phyloP scores from a whole-genome alignment of 306 rosid genomes.

The cucumber (Cucumis sativus) region Cucumber_9930_V3 NC_026657.2:23040501-23041000 shows the following conservation, averaged over 20 bases:
- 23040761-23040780: slow-evolving; percentile 34
- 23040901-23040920: slow-evolving; percentile 23
- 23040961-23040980: slow-evolving; percentile 12
- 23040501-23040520: slow-evolving; percentile 53
- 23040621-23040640: background rate
- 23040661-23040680: background rate
- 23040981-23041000: background rate
- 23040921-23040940: slow-evolving; percentile 44
- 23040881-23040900: slow-evolving; percentile 10
- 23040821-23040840: slow-evolving; percentile 13
- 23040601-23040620: background rate
- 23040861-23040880: background rate
- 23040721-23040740: slow-evolving; percentile 46
- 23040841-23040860: background rate
- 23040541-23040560: background rate
- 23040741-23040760: slow-evolving; percentile 38
- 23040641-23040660: background rate
- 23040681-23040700: slow-evolving; percentile 9
- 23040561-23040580: background rate
- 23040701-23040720: slow-evolving; percentile 30
- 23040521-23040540: slow-evolving; percentile 48
- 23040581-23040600: background rate
- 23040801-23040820: slow-evolving; percentile 20
- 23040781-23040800: slow-evolving; percentile 30
- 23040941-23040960: slow-evolving; percentile 19